A percentile compares a stretch with the other conserved stretches of the same genome.
Evolutionary conservation across 768 basidiomycete genomes (phyloP).

Genomic region (Arthromyces matolae): DNA sequence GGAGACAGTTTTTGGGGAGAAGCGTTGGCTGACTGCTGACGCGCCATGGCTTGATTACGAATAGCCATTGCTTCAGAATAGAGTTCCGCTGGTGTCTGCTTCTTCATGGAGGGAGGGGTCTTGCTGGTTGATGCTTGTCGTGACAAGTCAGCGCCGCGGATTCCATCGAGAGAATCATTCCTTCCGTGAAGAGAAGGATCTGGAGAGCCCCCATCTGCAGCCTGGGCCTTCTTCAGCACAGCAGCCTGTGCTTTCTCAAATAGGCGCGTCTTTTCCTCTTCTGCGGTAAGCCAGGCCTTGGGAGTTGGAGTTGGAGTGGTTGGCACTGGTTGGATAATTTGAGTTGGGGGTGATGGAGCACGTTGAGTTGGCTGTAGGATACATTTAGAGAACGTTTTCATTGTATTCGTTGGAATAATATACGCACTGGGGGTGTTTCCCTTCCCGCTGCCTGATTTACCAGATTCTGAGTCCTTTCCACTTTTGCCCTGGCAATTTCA

Average conservation of each 20-base stretch:
- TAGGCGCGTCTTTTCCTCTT: slow-evolving; percentile 73
- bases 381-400: background rate
- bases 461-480: slow-evolving; percentile 49
- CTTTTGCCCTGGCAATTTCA: slow-evolving; percentile 58
- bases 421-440: slow-evolving; percentile 33
- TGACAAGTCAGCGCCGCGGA: slow-evolving; percentile 8
- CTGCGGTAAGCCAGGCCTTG: slow-evolving; percentile 59
- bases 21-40: slow-evolving; percentile 7
- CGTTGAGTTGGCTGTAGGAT: slow-evolving; percentile 21
- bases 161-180: slow-evolving; percentile 20
- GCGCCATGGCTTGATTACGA: slow-evolving; percentile 20
- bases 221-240: slow-evolving; percentile 55
- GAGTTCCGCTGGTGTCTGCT: slow-evolving; percentile 10
- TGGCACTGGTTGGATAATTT: slow-evolving; percentile 17
- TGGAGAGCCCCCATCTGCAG: slow-evolving; percentile 23
- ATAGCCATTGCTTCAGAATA: slow-evolving; percentile 31
- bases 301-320: slow-evolving; percentile 15
- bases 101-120: slow-evolving; percentile 2
- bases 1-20: slow-evolving; percentile 14
- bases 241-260: slow-evolving; percentile 65
- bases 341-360: slow-evolving; percentile 13
- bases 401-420: no score
- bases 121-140: slow-evolving; percentile 15
- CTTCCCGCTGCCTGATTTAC: slow-evolving; percentile 19
- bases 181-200: slow-evolving; percentile 22